Conservation (phyloP, 306 rosid genomes). For the Lablab purpureus region DNA sequence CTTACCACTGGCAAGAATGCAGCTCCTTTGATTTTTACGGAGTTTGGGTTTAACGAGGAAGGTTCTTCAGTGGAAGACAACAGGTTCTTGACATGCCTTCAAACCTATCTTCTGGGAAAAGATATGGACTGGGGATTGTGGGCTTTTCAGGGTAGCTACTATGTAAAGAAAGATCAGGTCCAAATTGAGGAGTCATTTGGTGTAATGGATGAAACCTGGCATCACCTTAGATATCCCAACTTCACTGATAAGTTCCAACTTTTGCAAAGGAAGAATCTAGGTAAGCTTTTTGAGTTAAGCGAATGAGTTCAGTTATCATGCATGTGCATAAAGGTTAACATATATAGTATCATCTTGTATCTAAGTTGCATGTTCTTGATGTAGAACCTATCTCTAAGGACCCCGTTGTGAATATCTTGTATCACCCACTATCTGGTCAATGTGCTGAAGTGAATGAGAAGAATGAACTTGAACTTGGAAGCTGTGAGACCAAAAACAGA, state of each 20-base stretch:
- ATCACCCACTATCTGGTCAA: constrained; percentile 54
- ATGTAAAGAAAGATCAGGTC: constrained; percentile 45
- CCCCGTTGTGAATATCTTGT: constrained; percentile 42
- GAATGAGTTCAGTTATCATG: not conserved
- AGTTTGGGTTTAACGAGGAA: constrained; percentile 57
- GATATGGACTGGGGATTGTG: constrained; percentile 73
- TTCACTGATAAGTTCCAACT: constrained; percentile 54
- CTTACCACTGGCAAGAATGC: constrained; percentile 46
- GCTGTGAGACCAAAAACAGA: constrained; percentile 44
- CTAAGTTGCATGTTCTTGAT: constrained; percentile 11
- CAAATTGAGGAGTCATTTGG: constrained; percentile 59
- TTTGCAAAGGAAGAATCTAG: constrained; percentile 51
- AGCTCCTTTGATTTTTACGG: constrained; percentile 58
- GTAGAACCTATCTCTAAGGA: constrained; percentile 61
- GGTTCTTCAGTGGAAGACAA: constrained; percentile 46
- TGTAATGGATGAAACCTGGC: constrained; percentile 55
- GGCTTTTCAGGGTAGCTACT: constrained; percentile 65
- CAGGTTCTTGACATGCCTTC: constrained; percentile 64
- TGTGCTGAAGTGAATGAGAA: constrained; percentile 52
- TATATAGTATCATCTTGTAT: not conserved
- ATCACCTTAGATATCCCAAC: constrained; percentile 46
- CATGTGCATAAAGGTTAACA: not conserved
- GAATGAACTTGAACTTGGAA: constrained; percentile 53
- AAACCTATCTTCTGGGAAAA: constrained; percentile 58
- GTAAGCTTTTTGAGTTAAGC: constrained; percentile 25